These are phyloP conservation scores for Penicillium lividum DNA, from an alignment of 495 filamentous ascomycete genomes.

Conservation along the genomic window DNA sequence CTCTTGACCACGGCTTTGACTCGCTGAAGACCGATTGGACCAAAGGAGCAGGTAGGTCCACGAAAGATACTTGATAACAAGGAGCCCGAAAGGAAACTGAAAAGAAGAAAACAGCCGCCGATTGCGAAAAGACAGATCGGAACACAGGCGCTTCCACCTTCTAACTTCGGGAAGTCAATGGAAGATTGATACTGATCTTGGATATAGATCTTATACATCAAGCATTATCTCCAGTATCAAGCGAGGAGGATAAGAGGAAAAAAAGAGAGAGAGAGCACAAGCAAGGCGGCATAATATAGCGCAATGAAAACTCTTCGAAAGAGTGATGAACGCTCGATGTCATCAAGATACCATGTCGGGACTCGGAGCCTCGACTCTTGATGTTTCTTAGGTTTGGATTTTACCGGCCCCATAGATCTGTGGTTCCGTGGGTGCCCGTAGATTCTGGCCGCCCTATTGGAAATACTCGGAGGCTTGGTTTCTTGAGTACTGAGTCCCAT, in stretches of 20 bases:
- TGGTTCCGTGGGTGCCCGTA: slow-evolving; percentile 14
- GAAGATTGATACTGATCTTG: background rate
- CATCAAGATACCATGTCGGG: slow-evolving; percentile 19
- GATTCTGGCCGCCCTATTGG: slow-evolving; percentile 19
- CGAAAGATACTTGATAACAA: slow-evolving; percentile 1
- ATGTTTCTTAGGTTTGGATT: slow-evolving; percentile 4
- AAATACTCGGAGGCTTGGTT: slow-evolving; percentile 15
- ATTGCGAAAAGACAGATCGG: slow-evolving; percentile 8
- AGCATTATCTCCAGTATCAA: background rate
- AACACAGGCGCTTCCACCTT: background rate
- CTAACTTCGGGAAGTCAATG: background rate
- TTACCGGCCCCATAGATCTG: background rate
- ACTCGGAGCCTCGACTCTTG: slow-evolving; percentile 6
- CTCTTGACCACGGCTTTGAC: background rate
- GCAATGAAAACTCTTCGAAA: slow-evolving; percentile 6
- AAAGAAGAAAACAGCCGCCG: slow-evolving; percentile 9
- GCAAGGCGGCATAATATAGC: slow-evolving; percentile 19
- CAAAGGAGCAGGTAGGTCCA: slow-evolving; percentile 4
- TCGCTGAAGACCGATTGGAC: background rate
- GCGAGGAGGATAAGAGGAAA: background rate
- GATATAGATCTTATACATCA: background rate
- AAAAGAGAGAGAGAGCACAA: slow-evolving; percentile 5
- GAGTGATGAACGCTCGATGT: slow-evolving; percentile 30
- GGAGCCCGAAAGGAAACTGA: background rate
- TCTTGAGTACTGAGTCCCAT: slow-evolving; percentile 8